Evolutionary conservation across 176 grass and related monocot species (phyloP), one percentile per base, ranked within the genome.

Genomic region (Raddia distichophylla): DNA sequence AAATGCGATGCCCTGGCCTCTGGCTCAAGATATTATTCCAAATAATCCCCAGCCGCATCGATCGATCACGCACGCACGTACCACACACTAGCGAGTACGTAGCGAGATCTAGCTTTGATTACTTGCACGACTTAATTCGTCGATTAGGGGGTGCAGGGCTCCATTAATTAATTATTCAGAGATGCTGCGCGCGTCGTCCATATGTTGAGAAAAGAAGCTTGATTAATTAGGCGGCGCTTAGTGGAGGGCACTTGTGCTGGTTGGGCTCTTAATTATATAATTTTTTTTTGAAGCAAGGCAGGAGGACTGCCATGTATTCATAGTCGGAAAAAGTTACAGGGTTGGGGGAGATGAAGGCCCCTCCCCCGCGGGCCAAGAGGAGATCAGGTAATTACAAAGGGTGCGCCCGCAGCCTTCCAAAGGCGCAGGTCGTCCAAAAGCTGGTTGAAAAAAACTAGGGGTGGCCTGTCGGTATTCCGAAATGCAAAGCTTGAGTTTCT

Each of bases 201-300:
- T 35, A 72, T 3, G 45, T 20, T 66, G 66, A 73, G 76, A 80
- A 72, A 86, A 53, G 37, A 40, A 40, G 4, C 27, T 40, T 40
- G 37, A 40, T 10, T 33, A 18, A 9, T 27, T 27, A 27, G 27
- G 27, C 27, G 27, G 47, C n/a, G n/a, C 6, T 1, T 60, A 74
- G 84, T 86, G 76, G 76, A 64, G 47, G 44, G 76, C 49, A 43
- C 61, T 20, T 67, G 48, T 35, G 16, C 5, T 3, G 6, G 52
- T 49, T 42, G 19, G 62, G 49, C 50, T 79, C 61, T 22, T 43
- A 64, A 22, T 79, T 54, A n/a, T n/a, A n/a, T n/a, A n/a, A n/a
- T n/a, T n/a, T n/a, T n/a, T n/a, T n/a, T n/a, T n/a, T n/a, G n/a
- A n/a, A n/a, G n/a, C n/a, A n/a, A n/a, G n/a, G n/a, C n/a, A n/a